These are phyloP conservation scores for Termitomyces sp. DNA, from an alignment of 768 basidiomycete species.

Conservation along the genomic window DNA sequence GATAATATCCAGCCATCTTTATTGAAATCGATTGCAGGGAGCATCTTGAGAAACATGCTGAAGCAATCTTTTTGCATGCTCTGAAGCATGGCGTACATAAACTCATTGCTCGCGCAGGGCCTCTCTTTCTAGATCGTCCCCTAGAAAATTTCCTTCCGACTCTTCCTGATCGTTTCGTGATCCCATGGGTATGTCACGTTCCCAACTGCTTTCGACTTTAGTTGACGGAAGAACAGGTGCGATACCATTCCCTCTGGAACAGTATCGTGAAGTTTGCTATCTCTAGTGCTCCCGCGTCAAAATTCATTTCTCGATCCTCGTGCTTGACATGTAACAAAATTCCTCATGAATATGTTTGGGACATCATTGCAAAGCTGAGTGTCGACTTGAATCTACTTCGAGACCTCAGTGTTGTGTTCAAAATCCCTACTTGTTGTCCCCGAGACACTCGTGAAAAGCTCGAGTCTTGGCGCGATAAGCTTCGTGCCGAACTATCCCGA, in stretches of 20 bases:
- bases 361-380: background rate
- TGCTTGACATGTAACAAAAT: background rate
- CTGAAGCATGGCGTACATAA: background rate
- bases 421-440: background rate
- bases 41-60: background rate
- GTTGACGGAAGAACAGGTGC: background rate
- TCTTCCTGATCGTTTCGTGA: background rate
- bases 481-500: background rate
- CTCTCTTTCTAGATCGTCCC: constrained; percentile 1
- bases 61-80: constrained; percentile 5
- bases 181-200: background rate
- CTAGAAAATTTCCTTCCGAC: background rate
- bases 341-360: background rate
- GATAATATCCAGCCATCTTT: background rate
- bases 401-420: background rate
- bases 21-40: background rate
- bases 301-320: background rate
- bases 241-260: constrained; percentile 1
- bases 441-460: background rate
- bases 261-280: background rate
- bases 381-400: background rate
- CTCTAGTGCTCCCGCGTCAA: background rate
- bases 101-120: background rate
- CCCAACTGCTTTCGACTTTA: background rate
- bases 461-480: background rate